Conservation (phyloP, 1,139 yeast species). For the Saccharomyces uvarum region DNA sequence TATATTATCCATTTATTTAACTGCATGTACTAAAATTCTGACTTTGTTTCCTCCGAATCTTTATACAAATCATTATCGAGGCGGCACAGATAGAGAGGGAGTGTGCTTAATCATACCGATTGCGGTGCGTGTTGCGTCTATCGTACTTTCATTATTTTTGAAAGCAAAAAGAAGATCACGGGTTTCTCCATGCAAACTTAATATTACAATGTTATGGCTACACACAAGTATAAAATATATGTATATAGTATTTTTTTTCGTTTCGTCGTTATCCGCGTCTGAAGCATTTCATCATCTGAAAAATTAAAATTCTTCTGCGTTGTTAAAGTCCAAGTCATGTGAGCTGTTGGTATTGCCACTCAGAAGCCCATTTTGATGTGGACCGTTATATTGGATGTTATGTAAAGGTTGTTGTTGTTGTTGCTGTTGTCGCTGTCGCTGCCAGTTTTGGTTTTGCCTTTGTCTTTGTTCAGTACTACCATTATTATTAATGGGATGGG, state of each 20-base stretch:
- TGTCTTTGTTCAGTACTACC: neutral
- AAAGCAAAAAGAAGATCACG: neutral
- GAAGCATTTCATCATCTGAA: neutral
- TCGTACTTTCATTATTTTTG: neutral
- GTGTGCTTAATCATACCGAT: neutral
- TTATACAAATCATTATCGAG: neutral
- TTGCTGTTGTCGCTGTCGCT: constrained; percentile 8
- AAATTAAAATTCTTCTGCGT: neutral
- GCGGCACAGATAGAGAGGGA: neutral
- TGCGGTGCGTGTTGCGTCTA: neutral
- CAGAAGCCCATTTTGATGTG: constrained; percentile 1
- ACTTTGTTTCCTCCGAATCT: neutral
- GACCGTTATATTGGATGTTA: constrained; percentile 4
- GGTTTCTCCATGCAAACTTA: neutral
- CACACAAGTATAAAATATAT: neutral
- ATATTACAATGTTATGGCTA: neutral
- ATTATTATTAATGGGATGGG: neutral
- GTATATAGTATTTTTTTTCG: neutral
- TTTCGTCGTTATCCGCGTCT: neutral
- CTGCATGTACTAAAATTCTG: neutral
- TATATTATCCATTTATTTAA: neutral
- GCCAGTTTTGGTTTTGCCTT: neutral
- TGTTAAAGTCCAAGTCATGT: neutral
- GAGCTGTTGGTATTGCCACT: neutral
- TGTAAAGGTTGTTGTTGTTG: constrained; percentile 14